A percentile compares a stretch with the other conserved stretches of the same genome.
These are phyloP conservation scores for Euphrasia arctica DNA, from an alignment of 305 asterid species.

Conservation along the genomic window DNA sequence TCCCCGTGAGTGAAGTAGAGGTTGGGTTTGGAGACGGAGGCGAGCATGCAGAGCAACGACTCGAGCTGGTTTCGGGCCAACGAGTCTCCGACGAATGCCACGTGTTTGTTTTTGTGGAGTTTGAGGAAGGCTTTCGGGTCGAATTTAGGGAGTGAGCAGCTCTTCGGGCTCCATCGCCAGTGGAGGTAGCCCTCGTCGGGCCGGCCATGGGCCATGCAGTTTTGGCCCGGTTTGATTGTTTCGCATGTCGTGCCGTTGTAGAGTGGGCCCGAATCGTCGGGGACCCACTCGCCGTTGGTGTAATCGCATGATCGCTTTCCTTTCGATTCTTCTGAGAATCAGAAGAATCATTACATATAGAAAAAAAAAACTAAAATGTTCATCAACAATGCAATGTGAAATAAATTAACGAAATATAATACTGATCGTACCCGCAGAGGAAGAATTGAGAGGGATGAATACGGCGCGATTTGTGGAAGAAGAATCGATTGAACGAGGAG, in stretches of 20 bases:
- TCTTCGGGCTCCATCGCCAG: constrained; percentile 68
- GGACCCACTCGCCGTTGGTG: constrained; percentile 61
- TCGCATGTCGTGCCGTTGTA: constrained; percentile 66
- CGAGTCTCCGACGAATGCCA: constrained; percentile 88
- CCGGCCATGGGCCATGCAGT: constrained; percentile 64
- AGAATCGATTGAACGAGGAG: too few relatives aligned
- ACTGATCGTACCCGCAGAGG: too few relatives aligned
- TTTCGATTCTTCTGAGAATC: background rate
- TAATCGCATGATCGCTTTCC: constrained; percentile 46
- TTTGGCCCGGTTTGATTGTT: constrained; percentile 68
- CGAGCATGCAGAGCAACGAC: constrained; percentile 59
- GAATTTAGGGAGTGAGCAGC: constrained; percentile 59
- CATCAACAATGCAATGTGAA: too few relatives aligned
- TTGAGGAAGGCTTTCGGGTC: constrained; percentile 54
- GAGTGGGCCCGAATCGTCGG: constrained; percentile 38
- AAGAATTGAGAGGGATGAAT: too few relatives aligned
- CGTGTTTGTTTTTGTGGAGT: constrained; percentile 45
- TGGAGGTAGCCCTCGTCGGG: constrained; percentile 58
- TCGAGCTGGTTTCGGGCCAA: constrained; percentile 82
- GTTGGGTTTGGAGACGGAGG: constrained; percentile 45
- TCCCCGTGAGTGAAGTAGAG: constrained; percentile 53
- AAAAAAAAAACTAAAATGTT: too few relatives aligned
- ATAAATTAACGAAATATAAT: too few relatives aligned
- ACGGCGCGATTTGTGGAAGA: too few relatives aligned
- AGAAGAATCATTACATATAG: too few relatives aligned